These are phyloP conservation scores for Dryas drummondii DNA, from an alignment of 306 rosid species.

Conservation along the genomic window DNA sequence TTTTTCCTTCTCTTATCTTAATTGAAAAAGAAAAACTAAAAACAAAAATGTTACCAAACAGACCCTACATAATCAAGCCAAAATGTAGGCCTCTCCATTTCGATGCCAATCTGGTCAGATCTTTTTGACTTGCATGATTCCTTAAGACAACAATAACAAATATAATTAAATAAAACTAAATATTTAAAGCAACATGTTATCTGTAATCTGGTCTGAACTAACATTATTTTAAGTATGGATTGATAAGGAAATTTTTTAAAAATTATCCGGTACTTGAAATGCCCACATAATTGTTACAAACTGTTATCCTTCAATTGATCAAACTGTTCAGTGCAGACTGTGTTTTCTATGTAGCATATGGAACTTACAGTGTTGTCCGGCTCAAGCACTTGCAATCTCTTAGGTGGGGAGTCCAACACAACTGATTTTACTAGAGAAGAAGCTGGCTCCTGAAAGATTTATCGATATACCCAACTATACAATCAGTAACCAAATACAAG, in stretches of 20 bases:
- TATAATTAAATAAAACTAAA: no score
- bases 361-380: neutral
- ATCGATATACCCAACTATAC: neutral
- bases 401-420: slow-evolving; percentile 31
- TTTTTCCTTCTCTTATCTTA: no score
- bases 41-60: no score
- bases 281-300: no score
- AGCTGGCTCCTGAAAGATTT: slow-evolving; percentile 60
- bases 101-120: neutral
- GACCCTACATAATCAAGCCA: slow-evolving; percentile 1
- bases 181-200: neutral
- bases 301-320: neutral
- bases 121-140: no score
- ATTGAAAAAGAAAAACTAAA: no score
- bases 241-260: no score
- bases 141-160: no score
- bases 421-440: slow-evolving; percentile 34
- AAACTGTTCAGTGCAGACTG: no score
- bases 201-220: neutral
- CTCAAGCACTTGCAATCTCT: slow-evolving; percentile 30
- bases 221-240: neutral
- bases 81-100: neutral
- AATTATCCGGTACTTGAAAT: no score
- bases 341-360: slow-evolving; percentile 8
- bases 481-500: neutral